A percentile compares a stretch with the other conserved stretches of the same genome.
These are phyloP conservation scores for Detonula confervacea DNA, from an alignment of 352 stramenopile genomes.

Conservation along the genomic window DNA sequence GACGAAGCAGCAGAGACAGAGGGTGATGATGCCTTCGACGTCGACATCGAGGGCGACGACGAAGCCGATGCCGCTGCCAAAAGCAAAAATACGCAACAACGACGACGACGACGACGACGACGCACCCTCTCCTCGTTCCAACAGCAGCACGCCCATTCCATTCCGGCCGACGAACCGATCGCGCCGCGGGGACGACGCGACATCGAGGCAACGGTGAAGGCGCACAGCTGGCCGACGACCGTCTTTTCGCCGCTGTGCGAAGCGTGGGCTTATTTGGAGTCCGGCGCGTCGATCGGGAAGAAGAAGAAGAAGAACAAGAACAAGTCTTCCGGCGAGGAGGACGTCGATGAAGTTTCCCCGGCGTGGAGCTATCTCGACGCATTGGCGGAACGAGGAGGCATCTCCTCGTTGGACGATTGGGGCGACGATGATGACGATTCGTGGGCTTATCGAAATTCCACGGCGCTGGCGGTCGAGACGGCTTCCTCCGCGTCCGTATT, in stretches of 20 bases:
- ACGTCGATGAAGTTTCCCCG: background rate
- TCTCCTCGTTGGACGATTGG: conserved; percentile 38
- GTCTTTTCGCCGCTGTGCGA: conserved; percentile 78
- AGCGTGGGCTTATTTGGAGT: conserved; percentile 61
- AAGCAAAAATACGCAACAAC: too few relatives aligned
- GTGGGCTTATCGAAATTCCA: conserved; percentile 51
- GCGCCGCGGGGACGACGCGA: conserved; percentile 50
- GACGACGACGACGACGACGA: too few relatives aligned
- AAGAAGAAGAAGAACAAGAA: conserved; percentile 12
- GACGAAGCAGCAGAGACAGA: background rate
- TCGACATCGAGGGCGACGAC: conserved; percentile 1
- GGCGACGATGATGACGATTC: conserved; percentile 18
- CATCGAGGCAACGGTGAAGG: conserved; percentile 68
- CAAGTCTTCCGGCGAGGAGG: background rate
- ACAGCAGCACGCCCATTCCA: conserved; percentile 24
- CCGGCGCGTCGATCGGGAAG: conserved; percentile 38
- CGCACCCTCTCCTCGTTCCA: conserved; percentile 41
- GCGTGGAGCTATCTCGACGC: conserved; percentile 59
- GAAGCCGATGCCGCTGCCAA: background rate
- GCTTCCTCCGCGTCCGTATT: too few relatives aligned
- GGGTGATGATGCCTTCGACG: background rate
- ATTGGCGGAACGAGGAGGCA: conserved; percentile 44
- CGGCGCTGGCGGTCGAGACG: conserved; percentile 40
- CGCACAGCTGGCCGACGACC: conserved; percentile 70
- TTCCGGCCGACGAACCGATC: conserved; percentile 35